Base-by-base conservation (phyloP, 768 basidiomycete species). In the Gelatoporia subvermispora region DNA sequence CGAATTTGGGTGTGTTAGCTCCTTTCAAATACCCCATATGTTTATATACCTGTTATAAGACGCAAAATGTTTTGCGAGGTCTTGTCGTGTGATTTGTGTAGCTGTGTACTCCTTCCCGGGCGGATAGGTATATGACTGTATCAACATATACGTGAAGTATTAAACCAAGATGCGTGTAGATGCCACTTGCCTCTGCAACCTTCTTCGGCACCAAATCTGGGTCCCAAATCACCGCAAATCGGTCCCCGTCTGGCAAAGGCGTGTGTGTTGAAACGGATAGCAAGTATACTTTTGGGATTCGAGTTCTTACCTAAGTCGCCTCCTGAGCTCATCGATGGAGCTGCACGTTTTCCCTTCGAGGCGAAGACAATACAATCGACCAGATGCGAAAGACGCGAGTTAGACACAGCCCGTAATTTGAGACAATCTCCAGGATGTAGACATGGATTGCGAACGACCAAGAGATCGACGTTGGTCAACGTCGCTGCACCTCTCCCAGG, bases 141-240 rank as follows among this genome's bases (percentile, higher is more conserved):
- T 46, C 49, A 3, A 55, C 28, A 31, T 25, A 20, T 8, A 7
- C 21, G 16, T 1, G 11, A 17, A 20, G 40, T 41, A 22, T 22
- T 20, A 17, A 16, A 23, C 8, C 20, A 40, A 34, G 21, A 31
- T 22, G 7, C 23, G 20, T 3, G 3, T 35, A 31, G 15, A 31
- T 31, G 28, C 7, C 7, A 51, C 65, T 42, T 52, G 79, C 83
- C 67, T 84, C 76, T 2, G 75, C 71, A 3, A 81, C 68, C n/a
- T 56, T 72, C 13, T 61, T 65, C 4, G 82, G 83, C 16, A 85
- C 75, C 7, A 85, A 58, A 53, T 82, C 81, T 0, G 72, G 70
- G 61, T 85, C 84, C 82, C 84, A 85, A 35, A 80, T 82, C 2
- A 85, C 82, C 48, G 82, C 79, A 56, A 78, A 85, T 52, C 81